Conservation (phyloP, 1,284 basidiomycete species). For the Rhodotorula glutinis region DNA sequence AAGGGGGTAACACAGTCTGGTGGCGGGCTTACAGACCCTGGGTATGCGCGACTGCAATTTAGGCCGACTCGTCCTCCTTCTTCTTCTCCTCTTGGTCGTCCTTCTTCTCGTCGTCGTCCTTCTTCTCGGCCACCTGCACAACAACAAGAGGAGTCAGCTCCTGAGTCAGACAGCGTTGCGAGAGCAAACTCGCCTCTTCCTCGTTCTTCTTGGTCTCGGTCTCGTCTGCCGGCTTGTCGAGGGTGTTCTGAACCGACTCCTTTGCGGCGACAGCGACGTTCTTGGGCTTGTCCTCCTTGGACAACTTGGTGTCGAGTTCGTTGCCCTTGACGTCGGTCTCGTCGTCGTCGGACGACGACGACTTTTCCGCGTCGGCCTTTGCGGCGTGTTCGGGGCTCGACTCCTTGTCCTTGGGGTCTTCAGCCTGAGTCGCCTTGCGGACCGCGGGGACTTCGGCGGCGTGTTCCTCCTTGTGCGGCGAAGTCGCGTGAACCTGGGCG, state of each 20-base stretch:
- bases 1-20: too few species aligned
- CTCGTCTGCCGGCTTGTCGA: neutral
- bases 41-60: slow-evolving; percentile 1
- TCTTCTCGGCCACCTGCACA: slow-evolving; percentile 6
- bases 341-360: neutral
- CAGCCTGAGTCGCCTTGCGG: slow-evolving; percentile 13
- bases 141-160: neutral
- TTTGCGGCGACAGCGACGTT: neutral
- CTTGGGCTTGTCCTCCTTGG: neutral
- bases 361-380: slow-evolving; percentile 4
- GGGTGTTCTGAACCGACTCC: neutral
- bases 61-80: slow-evolving; percentile 16
- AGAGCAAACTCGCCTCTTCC: slow-evolving; percentile 1
- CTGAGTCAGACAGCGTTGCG: neutral
- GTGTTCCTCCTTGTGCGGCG: slow-evolving; percentile 8
- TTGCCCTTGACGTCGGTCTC: neutral
- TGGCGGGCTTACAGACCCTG: too few species aligned
- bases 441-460: slow-evolving; percentile 14
- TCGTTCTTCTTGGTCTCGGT: neutral
- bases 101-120: slow-evolving; percentile 7
- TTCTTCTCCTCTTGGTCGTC: neutral
- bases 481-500: slow-evolving; percentile 19
- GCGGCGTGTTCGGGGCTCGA: slow-evolving; percentile 11
- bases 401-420: slow-evolving; percentile 18
- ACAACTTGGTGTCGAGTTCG: neutral